phyloP scores from a whole-genome alignment of 2,329 filamentous ascomycete species.

The Alternaria postmessia region DNA sequence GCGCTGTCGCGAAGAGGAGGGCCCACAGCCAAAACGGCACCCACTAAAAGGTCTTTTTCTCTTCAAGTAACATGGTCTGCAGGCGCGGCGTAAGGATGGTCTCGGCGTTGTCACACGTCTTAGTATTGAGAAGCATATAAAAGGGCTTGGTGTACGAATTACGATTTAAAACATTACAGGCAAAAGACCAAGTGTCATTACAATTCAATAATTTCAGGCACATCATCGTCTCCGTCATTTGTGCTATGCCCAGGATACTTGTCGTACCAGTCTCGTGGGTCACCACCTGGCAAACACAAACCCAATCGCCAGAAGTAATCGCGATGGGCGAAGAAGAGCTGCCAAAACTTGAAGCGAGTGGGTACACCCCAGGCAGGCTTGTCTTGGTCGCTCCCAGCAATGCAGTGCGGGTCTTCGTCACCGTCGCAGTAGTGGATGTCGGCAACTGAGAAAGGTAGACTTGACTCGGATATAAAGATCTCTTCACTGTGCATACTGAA shows the following conservation, averaged over 20 bases:
- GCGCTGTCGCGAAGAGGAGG: constrained; percentile 79
- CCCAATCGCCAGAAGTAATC: constrained; percentile 98
- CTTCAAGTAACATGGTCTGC: neutral
- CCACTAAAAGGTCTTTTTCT: constrained; percentile 25
- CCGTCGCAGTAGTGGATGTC: constrained; percentile 79
- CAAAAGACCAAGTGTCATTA: constrained; percentile 8
- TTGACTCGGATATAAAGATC: constrained; percentile 78
- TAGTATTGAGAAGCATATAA: neutral
- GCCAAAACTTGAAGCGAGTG: constrained; percentile 80
- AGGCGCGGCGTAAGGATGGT: constrained; percentile 10
- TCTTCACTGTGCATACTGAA: constrained; percentile 87
- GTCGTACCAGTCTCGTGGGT: constrained; percentile 71
- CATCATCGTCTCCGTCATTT: constrained; percentile 21
- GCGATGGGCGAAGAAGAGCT: constrained; percentile 89
- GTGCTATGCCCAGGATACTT: constrained; percentile 46
- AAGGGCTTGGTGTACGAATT: constrained; percentile 4
- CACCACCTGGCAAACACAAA: constrained; percentile 83
- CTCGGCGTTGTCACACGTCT: constrained; percentile 11
- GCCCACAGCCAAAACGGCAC: constrained; percentile 50
- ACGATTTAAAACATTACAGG: neutral
- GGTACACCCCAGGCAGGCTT: constrained; percentile 51
- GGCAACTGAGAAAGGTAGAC: constrained; percentile 70
- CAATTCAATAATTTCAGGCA: constrained; percentile 30
- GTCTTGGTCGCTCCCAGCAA: constrained; percentile 62
- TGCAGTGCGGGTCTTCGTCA: constrained; percentile 75